phyloP scores from a whole-genome alignment of 2,329 filamentous ascomycete species.

The Dissoconium aciculare region DNA sequence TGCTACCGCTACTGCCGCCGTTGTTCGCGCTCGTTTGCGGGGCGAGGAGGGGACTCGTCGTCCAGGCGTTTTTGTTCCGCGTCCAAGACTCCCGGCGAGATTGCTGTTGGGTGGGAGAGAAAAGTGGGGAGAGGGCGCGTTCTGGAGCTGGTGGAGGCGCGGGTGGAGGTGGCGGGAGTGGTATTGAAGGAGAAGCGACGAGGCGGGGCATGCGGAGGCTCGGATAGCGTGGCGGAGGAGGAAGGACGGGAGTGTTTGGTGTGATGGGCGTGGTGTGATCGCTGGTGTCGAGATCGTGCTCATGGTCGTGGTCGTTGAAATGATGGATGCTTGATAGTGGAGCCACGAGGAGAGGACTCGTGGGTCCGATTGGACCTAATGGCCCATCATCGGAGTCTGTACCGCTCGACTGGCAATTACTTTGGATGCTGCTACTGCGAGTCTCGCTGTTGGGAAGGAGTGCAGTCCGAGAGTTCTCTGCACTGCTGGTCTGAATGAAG shows the following conservation, averaged over 20 bases:
- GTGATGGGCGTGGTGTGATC: no score
- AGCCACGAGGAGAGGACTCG: not conserved
- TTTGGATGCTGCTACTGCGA: no score
- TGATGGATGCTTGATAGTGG: no score
- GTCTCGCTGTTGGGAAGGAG: conserved; percentile 1
- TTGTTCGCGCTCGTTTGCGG: no score
- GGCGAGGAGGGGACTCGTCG: not conserved
- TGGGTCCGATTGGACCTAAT: not conserved
- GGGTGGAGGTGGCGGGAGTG: no score
- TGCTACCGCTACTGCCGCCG: no score
- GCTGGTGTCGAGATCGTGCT: not conserved
- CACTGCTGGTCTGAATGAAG: not conserved
- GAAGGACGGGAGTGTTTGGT: not conserved
- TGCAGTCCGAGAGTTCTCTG: not conserved
- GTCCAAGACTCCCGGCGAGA: not conserved
- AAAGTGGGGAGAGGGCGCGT: not conserved
- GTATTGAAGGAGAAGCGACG: no score
- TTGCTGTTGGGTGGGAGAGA: not conserved
- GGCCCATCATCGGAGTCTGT: not conserved
- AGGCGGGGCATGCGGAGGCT: not conserved
- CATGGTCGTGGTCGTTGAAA: not conserved
- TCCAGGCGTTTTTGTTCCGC: not conserved
- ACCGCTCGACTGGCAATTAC: no score
- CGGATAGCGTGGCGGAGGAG: not conserved
- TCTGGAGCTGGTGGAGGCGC: not conserved